Conservation (phyloP, 108 stramenopile species). For the Skeletonema potamos region DNA sequence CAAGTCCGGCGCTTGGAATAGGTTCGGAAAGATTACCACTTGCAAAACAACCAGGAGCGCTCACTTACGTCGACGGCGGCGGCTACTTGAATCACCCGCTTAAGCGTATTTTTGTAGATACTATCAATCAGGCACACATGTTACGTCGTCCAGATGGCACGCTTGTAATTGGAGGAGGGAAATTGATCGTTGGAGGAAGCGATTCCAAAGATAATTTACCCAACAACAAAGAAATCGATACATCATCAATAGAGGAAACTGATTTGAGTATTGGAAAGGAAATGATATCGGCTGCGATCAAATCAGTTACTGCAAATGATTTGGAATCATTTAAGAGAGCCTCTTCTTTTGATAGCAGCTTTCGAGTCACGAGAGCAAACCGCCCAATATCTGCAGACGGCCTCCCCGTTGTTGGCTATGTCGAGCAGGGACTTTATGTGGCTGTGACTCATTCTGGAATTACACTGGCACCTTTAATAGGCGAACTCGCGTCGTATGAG, state of each 20-base stretch:
- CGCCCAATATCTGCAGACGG: conserved; percentile 77
- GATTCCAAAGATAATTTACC: neutral
- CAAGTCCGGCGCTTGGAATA: conserved; percentile 22
- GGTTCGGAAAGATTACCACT: conserved; percentile 33
- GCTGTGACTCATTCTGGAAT: conserved; percentile 67
- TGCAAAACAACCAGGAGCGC: conserved; percentile 45
- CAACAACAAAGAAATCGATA: neutral
- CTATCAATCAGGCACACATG: conserved; percentile 54
- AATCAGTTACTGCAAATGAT: conserved; percentile 8
- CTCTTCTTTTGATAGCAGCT: neutral
- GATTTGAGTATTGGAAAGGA: conserved; percentile 11
- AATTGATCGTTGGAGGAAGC: conserved; percentile 55
- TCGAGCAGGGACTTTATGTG: conserved; percentile 47
- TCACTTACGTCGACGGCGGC: conserved; percentile 33
- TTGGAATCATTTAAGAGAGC: conserved; percentile 7
- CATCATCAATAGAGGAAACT: neutral
- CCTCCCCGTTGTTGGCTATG: conserved; percentile 51
- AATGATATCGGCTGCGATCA: conserved; percentile 24
- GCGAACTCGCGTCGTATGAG: conserved; percentile 55
- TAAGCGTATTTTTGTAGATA: conserved; percentile 56
- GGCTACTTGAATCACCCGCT: conserved; percentile 1
- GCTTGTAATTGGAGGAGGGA: conserved; percentile 59
- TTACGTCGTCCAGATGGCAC: conserved; percentile 55
- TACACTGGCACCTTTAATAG: conserved; percentile 60
- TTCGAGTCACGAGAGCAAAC: conserved; percentile 40